Conservation (phyloP, 2,329 filamentous ascomycete genomes). For the Aspergillus alliaceus region DNA sequence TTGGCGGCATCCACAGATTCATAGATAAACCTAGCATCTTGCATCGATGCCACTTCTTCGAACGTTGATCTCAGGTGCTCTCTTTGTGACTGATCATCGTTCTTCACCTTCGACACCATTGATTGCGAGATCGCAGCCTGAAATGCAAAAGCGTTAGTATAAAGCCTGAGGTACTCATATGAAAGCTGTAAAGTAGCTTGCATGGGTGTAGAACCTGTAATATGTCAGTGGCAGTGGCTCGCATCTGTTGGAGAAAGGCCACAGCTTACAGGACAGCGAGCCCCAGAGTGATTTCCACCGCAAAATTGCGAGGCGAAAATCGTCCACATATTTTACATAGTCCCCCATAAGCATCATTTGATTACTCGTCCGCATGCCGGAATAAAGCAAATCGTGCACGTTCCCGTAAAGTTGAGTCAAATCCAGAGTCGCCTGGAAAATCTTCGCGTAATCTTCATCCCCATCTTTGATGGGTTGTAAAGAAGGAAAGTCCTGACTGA, state of each 20-base stretch:
- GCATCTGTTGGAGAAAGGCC: background rate
- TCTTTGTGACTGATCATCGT: slow-evolving; percentile 35
- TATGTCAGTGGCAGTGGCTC: slow-evolving; percentile 12
- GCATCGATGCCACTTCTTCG: slow-evolving; percentile 58
- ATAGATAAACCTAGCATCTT: slow-evolving; percentile 66
- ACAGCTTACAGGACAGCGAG: slow-evolving; percentile 57
- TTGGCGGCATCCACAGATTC: slow-evolving; percentile 66
- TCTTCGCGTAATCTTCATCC: slow-evolving; percentile 66
- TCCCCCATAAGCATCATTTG: slow-evolving; percentile 70
- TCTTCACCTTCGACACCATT: slow-evolving; percentile 40
- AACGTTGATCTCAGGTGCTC: slow-evolving; percentile 48
- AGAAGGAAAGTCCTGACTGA: slow-evolving; percentile 67
- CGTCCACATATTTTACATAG: slow-evolving; percentile 74
- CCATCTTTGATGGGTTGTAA: slow-evolving; percentile 59
- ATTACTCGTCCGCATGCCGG: slow-evolving; percentile 67
- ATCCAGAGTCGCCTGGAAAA: slow-evolving; percentile 71
- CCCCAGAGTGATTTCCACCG: slow-evolving; percentile 73
- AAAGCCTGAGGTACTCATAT: slow-evolving; percentile 71
- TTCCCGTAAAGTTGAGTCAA: slow-evolving; percentile 72
- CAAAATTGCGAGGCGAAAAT: slow-evolving; percentile 67
- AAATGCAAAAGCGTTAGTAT: slow-evolving; percentile 74
- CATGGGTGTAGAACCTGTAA: slow-evolving; percentile 60
- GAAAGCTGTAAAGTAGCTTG: slow-evolving; percentile 68
- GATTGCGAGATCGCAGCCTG: slow-evolving; percentile 65
- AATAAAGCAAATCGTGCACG: slow-evolving; percentile 72